Evolutionary conservation across 768 basidiomycete genomes (phyloP), one percentile per base, ranked within the genome.

Genomic region (Psilocybe sp.): DNA sequence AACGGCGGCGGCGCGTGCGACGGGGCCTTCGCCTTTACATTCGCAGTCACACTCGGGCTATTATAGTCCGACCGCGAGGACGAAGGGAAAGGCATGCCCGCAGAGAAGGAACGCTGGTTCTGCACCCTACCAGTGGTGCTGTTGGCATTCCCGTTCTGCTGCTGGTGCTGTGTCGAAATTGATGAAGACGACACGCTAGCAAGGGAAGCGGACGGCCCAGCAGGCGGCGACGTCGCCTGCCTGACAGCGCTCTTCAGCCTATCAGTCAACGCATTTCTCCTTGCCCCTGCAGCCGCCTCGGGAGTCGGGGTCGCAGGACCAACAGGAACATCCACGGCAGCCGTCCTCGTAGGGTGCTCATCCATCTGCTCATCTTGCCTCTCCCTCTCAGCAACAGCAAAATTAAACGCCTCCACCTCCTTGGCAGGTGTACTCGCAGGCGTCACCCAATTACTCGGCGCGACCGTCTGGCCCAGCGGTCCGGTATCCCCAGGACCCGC

Each of bases 201-300:
- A 13, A 35, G 41, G 9, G 32, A 18, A 34, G 40, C 34, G 11
- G 35, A n/a, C 11, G 31, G 34, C 18, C 43, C 33, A 6, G 28
- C 39, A 9, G 48, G 40, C 32, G 54, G 40, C 19, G 45, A 44
- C 36, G 32, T 51, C 44, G 46, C 57, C 56, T 63, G 57, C 54
- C 72, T 70, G 40, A 69, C 68, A 16, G 70, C 70, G 44, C 69
- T 69, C 23, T 70, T 57, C 55, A 80, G 53, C 38, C 78, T 62
- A 52, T 80, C 76, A 34, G 68, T 67, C 31, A 80, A 55, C 28
- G 63, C 61, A 57, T 72, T 74, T 56, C 71, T 61, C 57, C 56
- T 69, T 41, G 33, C 57, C 11, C 67, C 67, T 12, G 59, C 53
- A 44, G 56, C 63, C 39, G 48, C 14, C 33, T 34, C n/a, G 11